phyloP scores from a whole-genome alignment of 108 stramenopile species.

The Pseudonitzschia pungens region DNA sequence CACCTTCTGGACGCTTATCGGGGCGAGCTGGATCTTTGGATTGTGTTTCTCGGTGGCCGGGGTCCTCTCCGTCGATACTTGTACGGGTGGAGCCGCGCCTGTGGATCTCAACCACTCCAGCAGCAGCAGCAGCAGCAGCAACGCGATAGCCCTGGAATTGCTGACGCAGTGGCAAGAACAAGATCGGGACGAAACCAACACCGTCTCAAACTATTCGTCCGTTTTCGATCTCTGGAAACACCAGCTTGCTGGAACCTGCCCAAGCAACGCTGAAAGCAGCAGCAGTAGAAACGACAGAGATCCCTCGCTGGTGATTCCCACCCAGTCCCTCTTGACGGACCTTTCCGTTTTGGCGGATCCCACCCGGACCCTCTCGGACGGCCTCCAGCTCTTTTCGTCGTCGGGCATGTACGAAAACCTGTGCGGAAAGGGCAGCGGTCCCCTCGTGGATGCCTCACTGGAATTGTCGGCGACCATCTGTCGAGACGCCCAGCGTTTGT shows the following conservation, averaged over 20 bases:
- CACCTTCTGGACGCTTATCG: neutral
- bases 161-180: neutral
- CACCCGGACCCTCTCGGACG: neutral
- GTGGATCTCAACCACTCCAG: neutral
- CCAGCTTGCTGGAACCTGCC: neutral
- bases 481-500: neutral
- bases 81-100: neutral
- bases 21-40: neutral
- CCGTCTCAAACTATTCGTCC: neutral
- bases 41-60: neutral
- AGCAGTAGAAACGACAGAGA: too few species aligned
- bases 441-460: neutral
- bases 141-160: neutral
- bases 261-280: too few species aligned
- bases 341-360: neutral
- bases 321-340: neutral
- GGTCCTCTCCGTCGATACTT: neutral
- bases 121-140: neutral
- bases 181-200: neutral
- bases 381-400: neutral
- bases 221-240: neutral
- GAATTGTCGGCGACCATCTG: neutral
- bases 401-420: neutral
- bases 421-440: neutral
- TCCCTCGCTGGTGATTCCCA: too few species aligned